Evolutionary conservation across 345 rosid species (phyloP).

Genomic region (Erysimum cheiranthoides): DNA sequence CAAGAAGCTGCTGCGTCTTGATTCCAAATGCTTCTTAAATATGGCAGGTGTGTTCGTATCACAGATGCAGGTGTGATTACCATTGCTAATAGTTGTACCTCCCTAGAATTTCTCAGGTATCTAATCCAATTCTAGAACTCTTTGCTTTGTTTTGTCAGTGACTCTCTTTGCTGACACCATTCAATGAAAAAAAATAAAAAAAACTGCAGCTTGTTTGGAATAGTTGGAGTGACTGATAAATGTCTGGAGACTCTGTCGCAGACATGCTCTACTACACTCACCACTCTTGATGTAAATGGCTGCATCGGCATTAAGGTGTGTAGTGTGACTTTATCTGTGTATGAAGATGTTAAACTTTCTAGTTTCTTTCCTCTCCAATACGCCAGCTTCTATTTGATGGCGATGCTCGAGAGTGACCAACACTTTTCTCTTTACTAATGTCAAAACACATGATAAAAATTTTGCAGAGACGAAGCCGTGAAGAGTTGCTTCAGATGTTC

Average conservation of each 20-base stretch:
- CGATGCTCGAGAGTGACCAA: not conserved
- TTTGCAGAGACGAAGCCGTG: constrained; percentile 70
- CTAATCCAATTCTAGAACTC: constrained; percentile 1
- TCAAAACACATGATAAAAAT: not conserved
- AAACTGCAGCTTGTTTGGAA: constrained; percentile 85
- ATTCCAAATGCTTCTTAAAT: constrained; percentile 21
- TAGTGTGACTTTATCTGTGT: not conserved
- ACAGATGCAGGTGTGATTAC: constrained; percentile 79
- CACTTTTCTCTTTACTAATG: not conserved
- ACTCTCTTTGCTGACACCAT: constrained; percentile 31
- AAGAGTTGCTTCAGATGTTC: constrained; percentile 72
- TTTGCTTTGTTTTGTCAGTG: constrained; percentile 6
- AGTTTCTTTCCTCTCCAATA: not conserved
- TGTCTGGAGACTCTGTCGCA: constrained; percentile 77
- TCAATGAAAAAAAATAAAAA: constrained; percentile 13
- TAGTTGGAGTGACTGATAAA: constrained; percentile 88
- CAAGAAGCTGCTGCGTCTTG: constrained; percentile 24
- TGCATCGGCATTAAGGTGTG: constrained; percentile 85
- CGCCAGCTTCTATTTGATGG: not conserved
- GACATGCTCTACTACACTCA: constrained; percentile 67
- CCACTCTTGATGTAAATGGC: constrained; percentile 93
- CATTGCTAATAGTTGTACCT: constrained; percentile 75
- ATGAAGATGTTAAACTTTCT: constrained; percentile 3
- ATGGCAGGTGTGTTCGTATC: constrained; percentile 75
- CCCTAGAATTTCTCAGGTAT: constrained; percentile 86